A percentile compares a stretch with the other conserved stretches of the same genome.
Conservation (phyloP, 148 eudicot species). For the Nepenthes mirabilis region DNA sequence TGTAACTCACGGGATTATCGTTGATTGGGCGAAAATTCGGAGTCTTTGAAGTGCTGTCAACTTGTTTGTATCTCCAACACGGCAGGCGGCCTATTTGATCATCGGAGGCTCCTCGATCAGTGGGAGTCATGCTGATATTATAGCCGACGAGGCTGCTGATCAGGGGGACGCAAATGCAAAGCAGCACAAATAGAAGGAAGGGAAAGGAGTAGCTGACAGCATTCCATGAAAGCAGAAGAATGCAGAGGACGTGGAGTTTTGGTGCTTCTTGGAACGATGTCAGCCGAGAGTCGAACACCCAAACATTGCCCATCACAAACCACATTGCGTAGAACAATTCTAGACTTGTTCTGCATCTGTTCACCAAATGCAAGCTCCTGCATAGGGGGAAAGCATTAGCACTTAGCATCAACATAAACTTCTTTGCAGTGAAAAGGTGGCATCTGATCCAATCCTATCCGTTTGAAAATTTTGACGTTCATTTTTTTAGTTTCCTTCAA, state of each 20-base stretch:
- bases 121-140: constrained; percentile 61
- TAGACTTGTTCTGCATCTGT: constrained; percentile 41
- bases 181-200: constrained; percentile 58
- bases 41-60: constrained; percentile 19
- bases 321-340: constrained; percentile 89
- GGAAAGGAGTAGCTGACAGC: constrained; percentile 82
- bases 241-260: constrained; percentile 59
- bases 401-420: too few relatives aligned
- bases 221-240: constrained; percentile 63
- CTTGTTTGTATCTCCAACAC: constrained; percentile 52
- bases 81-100: constrained; percentile 55
- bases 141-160: constrained; percentile 60
- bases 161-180: constrained; percentile 74
- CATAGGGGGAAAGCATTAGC: too few relatives aligned
- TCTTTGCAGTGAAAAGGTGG: not conserved
- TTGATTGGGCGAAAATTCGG: constrained; percentile 18
- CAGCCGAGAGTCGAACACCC: constrained; percentile 74
- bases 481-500: too few relatives aligned
- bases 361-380: constrained; percentile 40
- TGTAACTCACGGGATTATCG: constrained; percentile 33
- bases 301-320: constrained; percentile 96
- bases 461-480: not conserved
- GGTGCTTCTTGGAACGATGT: constrained; percentile 56
- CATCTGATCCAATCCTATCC: not conserved
- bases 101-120: constrained; percentile 64